These are phyloP conservation scores for Picea glauca DNA, from an alignment of 75 land plant species.

Conservation along the genomic window DNA sequence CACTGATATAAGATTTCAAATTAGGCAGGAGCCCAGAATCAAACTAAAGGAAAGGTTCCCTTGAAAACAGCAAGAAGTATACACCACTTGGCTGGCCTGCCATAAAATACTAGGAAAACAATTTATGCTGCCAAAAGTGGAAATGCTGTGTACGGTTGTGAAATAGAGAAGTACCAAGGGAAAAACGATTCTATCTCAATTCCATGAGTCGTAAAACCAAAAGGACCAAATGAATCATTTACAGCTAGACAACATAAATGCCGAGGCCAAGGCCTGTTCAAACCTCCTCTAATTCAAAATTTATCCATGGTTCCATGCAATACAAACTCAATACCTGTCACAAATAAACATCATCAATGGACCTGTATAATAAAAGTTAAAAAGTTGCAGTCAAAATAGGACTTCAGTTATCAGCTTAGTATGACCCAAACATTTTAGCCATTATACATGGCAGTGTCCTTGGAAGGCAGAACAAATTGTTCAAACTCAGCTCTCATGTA, in stretches of 20 bases:
- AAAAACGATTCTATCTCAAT: not conserved
- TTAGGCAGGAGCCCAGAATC: not conserved
- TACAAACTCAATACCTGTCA: not conserved
- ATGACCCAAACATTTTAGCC: constrained; percentile 6
- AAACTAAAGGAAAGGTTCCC: not conserved
- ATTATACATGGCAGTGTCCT: constrained; percentile 1
- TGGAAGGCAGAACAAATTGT: constrained; percentile 3
- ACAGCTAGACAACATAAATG: not conserved
- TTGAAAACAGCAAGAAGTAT: not conserved
- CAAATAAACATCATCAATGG: not conserved
- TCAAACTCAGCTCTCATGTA: constrained; percentile 14
- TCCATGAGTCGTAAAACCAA: not conserved
- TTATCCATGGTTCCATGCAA: not conserved
- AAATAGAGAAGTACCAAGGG: not conserved
- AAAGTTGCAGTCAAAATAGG: constrained; percentile 9
- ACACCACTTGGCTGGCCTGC: not conserved
- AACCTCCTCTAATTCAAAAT: not conserved
- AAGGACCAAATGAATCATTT: not conserved
- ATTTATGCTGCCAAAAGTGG: not conserved
- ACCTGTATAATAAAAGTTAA: constrained; percentile 9
- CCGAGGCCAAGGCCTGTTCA: not conserved
- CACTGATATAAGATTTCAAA: not conserved
- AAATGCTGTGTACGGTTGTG: not conserved
- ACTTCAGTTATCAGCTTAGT: constrained; percentile 2
- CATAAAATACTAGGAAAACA: not conserved